A percentile compares a stretch with the other conserved stretches of the same genome.
These are phyloP conservation scores for Mycosphaerelloides madeirae DNA, from an alignment of 2,329 filamentous ascomycete species.

Conservation along the genomic window DNA sequence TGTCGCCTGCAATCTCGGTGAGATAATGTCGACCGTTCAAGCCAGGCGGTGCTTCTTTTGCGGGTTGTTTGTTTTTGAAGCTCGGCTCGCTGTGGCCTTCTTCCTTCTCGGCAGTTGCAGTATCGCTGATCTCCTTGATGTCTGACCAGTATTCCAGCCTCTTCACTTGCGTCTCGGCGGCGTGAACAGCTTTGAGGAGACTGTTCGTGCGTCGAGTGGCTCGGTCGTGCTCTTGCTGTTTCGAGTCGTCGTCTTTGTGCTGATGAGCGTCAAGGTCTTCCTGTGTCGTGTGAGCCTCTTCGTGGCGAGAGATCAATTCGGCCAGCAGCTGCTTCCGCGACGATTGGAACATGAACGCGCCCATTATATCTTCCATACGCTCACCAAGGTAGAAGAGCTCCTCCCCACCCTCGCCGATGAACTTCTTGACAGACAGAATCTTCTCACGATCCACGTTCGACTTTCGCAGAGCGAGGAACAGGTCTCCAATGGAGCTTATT, in stretches of 20 bases:
- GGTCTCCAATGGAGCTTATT: constrained; percentile 59
- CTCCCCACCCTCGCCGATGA: constrained; percentile 69
- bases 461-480: constrained; percentile 64
- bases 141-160: constrained; percentile 86
- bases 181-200: constrained; percentile 67
- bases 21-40: too few relatives aligned
- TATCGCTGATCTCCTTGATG: constrained; percentile 39
- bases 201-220: constrained; percentile 54
- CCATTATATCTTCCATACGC: constrained; percentile 79
- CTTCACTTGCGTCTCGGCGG: constrained; percentile 75
- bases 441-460: constrained; percentile 87
- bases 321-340: constrained; percentile 73
- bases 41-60: constrained; percentile 8
- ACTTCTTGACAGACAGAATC: constrained; percentile 74
- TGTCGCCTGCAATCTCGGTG: not conserved
- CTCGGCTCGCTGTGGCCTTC: constrained; percentile 15
- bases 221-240: constrained; percentile 38
- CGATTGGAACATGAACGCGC: constrained; percentile 80
- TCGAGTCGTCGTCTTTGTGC: constrained; percentile 38
- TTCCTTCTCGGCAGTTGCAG: constrained; percentile 7
- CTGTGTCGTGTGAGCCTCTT: constrained; percentile 50
- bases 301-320: constrained; percentile 59
- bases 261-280: constrained; percentile 40
- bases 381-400: constrained; percentile 72
- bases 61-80: constrained; percentile 21